Evolutionary conservation across 2,329 filamentous ascomycete genomes (phyloP), one percentile per base, ranked within the genome.

Genomic region (Xenoacremonium recifei): DNA sequence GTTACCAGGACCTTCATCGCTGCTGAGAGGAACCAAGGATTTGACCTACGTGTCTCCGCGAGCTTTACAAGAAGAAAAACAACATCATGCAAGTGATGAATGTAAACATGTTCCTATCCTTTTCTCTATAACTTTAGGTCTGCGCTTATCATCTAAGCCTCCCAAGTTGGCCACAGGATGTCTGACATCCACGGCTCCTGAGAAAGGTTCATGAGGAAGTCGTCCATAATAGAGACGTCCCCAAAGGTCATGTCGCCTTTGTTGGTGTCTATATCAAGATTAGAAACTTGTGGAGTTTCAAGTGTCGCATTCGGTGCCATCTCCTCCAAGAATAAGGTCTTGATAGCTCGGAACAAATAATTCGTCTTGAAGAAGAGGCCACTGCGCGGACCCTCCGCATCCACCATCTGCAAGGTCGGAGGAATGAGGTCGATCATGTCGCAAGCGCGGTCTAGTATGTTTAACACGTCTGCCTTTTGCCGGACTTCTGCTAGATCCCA

Each of bases 181-280:
- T 50, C 45, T 10, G 37, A 40, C 4, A 50, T 11, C 48, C 48
- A 50, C 4, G 45, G 42, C 7, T 50, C 48, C 4, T 43, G 31
- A 10, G 37, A 21, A 10, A 50, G 19, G 9, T 16, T 41, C 12
- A 37, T 12, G 5, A 48, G 30, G 4, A 46, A 33, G 11, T 48
- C 45, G 11, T 46, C 40, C 3, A 35, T 31, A 7, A 42, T 25
- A 4, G 29, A 19, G 11, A 25, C 17, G 3, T 34, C 20, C n/a
- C n/a, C n/a, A n/a, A n/a, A n/a, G n/a, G n/a, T n/a, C n/a, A n/a
- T n/a, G n/a, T n/a, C n/a, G n/a, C n/a, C n/a, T 7, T 40, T 27
- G 5, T 21, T 10, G 4, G 9, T 32, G 9, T 16, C 15, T 11
- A 32, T 16, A 6, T 32, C 29, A 6, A 34, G 11, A 5, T 11